These are phyloP conservation scores for Microsporum ferrugineum DNA, from an alignment of 2,329 filamentous ascomycete genomes.

Conservation along the genomic window DNA sequence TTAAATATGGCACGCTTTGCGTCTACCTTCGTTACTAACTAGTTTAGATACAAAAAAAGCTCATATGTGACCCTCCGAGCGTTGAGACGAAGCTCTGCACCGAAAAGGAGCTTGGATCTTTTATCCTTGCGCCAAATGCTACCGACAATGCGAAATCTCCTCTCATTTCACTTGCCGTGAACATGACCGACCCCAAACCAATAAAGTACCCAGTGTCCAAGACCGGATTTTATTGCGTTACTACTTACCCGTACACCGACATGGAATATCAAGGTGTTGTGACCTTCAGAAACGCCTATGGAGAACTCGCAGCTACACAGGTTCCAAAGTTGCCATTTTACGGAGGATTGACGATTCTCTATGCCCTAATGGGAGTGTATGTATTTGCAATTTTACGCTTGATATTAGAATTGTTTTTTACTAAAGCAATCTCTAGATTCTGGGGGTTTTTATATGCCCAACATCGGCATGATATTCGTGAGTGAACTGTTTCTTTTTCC, in stretches of 20 bases:
- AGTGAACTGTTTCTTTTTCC: slow-evolving; percentile 22
- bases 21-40: not conserved
- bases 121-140: slow-evolving; percentile 67
- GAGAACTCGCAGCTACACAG: slow-evolving; percentile 87
- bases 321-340: slow-evolving; percentile 97
- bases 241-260: slow-evolving; percentile 58
- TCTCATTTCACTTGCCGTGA: slow-evolving; percentile 68
- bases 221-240: slow-evolving; percentile 93
- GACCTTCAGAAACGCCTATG: slow-evolving; percentile 91
- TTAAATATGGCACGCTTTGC: not conserved
- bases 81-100: slow-evolving; percentile 63
- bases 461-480: slow-evolving; percentile 79
- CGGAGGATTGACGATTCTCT: slow-evolving; percentile 83
- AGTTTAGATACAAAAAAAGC: slow-evolving; percentile 40
- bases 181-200: slow-evolving; percentile 59
- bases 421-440: slow-evolving; percentile 40
- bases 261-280: slow-evolving; percentile 64
- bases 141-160: slow-evolving; percentile 57
- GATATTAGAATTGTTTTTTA: not conserved
- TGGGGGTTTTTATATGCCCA: slow-evolving; percentile 96
- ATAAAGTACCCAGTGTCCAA: slow-evolving; percentile 77
- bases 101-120: slow-evolving; percentile 66
- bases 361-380: slow-evolving; percentile 68
- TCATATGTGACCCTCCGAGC: slow-evolving; percentile 64
- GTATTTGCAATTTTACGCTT: slow-evolving; percentile 19